Conservation (phyloP, 768 basidiomycete species). For the Zangia roseola region DNA sequence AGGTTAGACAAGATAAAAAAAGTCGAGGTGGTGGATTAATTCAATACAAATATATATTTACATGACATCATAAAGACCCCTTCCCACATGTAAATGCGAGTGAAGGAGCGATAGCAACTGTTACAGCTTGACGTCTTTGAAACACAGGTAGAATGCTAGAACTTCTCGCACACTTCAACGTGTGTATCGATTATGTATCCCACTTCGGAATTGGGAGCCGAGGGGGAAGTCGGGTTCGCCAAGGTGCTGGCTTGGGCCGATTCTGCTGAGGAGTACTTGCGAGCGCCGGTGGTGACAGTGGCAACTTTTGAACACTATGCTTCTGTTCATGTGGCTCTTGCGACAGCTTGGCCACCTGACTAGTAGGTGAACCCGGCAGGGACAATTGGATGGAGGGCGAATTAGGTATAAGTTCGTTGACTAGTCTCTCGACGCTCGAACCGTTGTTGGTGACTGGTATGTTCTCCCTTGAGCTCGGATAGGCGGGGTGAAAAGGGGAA, state of each 20-base stretch:
- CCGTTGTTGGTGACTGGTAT: not conserved
- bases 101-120: too few relatives aligned
- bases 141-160: too few relatives aligned
- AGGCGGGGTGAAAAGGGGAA: constrained; percentile 2
- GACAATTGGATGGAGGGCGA: constrained; percentile 22
- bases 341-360: not conserved
- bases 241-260: constrained; percentile 4
- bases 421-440: constrained; percentile 17
- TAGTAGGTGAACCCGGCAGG: constrained; percentile 17
- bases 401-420: constrained; percentile 16
- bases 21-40: not conserved
- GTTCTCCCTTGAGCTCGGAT: not conserved
- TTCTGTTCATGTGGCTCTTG: constrained; percentile 1
- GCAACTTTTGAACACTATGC: not conserved
- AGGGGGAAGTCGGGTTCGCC: constrained; percentile 31
- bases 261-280: not conserved
- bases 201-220: constrained; percentile 33
- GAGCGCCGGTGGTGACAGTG: not conserved
- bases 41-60: not conserved
- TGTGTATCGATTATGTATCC: constrained; percentile 16
- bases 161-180: too few relatives aligned
- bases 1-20: not conserved
- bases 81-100: too few relatives aligned
- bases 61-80: too few relatives aligned
- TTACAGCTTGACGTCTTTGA: too few relatives aligned